A percentile compares a stretch with the other conserved stretches of the same genome.
Evolutionary conservation across 768 basidiomycete species (phyloP).

Genomic region (Chalciporus sphaerocephalus): DNA sequence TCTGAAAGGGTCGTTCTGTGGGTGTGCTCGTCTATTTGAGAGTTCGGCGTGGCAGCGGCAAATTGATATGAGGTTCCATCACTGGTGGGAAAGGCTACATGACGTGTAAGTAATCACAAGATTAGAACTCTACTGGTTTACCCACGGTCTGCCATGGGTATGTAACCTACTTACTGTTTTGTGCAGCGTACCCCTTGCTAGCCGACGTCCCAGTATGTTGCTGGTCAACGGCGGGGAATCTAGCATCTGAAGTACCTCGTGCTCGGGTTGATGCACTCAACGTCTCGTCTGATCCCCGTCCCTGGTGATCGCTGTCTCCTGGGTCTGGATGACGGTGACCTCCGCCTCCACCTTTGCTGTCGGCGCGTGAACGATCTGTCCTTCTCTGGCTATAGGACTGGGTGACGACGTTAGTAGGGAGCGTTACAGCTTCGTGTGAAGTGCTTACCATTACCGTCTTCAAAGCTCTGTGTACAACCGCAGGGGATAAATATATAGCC

Average conservation of each 20-base stretch:
- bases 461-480: slow-evolving; percentile 47
- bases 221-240: slow-evolving; percentile 29
- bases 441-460: slow-evolving; percentile 76
- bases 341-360: slow-evolving; percentile 45
- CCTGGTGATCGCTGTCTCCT: slow-evolving; percentile 35
- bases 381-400: slow-evolving; percentile 80
- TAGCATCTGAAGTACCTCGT: slow-evolving; percentile 74
- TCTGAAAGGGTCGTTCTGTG: slow-evolving; percentile 25
- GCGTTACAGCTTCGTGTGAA: slow-evolving; percentile 3
- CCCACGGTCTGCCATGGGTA: slow-evolving; percentile 13
- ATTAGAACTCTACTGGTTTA: slow-evolving; percentile 26
- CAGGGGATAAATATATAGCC: slow-evolving; percentile 10
- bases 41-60: slow-evolving; percentile 7
- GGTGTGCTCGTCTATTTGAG: slow-evolving; percentile 14
- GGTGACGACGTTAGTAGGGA: slow-evolving; percentile 16
- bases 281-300: slow-evolving; percentile 33
- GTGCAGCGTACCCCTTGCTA: slow-evolving; percentile 18
- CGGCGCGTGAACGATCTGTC: slow-evolving; percentile 46
- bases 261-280: slow-evolving; percentile 36
- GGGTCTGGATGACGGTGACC: slow-evolving; percentile 35
- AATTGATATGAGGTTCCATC: slow-evolving; percentile 17
- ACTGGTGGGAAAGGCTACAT: slow-evolving; percentile 20
- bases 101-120: slow-evolving; percentile 10
- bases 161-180: slow-evolving; percentile 29
- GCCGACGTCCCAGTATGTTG: slow-evolving; percentile 18